Conservation (phyloP, 805 yeast genomes). For the Teunomyces gatunensis region DNA sequence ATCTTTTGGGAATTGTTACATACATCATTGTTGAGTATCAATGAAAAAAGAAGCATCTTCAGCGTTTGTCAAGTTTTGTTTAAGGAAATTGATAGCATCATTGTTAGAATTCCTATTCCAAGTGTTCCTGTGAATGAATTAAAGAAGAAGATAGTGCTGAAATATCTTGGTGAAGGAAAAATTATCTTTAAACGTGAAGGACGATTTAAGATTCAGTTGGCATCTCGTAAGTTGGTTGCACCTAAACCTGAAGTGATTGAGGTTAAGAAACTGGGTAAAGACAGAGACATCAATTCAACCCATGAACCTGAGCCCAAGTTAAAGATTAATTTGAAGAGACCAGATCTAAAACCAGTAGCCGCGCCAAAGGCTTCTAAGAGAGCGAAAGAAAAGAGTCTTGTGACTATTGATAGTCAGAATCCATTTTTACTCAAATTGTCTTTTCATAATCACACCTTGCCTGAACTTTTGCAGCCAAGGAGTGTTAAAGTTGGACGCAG, state of each 20-base stretch:
- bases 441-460: conserved; percentile 11
- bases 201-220: conserved; percentile 50
- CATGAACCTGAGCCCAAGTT: conserved; percentile 12
- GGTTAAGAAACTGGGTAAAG: conserved; percentile 1
- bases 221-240: conserved; percentile 17
- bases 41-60: conserved; percentile 60
- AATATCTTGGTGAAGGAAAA: conserved; percentile 48
- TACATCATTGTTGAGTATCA: conserved; percentile 55
- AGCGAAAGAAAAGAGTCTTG: background rate
- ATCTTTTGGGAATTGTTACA: conserved; percentile 71
- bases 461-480: conserved; percentile 1
- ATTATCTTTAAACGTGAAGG: conserved; percentile 64
- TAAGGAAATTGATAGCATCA: conserved; percentile 54
- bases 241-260: conserved; percentile 7
- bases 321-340: conserved; percentile 3
- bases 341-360: background rate
- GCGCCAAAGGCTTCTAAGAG: background rate
- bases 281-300: conserved; percentile 3
- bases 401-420: background rate
- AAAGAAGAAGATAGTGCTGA: conserved; percentile 60
- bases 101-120: conserved; percentile 67
- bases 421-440: conserved; percentile 7
- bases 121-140: conserved; percentile 46
- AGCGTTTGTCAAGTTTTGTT: conserved; percentile 66
- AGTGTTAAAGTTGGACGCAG: conserved; percentile 7